Percentiles rank a stretch among this genome's conserved stretches.
These are phyloP conservation scores for Petrea volubilis DNA, from an alignment of 257 asterid species.

Conservation along the genomic window DNA sequence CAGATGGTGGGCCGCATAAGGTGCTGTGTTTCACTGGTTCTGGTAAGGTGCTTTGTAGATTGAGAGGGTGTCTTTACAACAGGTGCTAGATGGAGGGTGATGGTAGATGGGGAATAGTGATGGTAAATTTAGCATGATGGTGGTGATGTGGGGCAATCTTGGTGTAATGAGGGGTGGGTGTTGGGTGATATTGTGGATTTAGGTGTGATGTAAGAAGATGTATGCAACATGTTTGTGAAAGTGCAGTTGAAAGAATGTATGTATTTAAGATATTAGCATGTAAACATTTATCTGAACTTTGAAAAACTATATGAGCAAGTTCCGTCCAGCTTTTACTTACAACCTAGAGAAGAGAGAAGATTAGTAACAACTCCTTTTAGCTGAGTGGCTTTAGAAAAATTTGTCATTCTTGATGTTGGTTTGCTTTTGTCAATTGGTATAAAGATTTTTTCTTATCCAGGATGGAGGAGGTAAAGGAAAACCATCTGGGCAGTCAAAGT, in stretches of 20 bases:
- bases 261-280: too few species aligned
- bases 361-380: not conserved
- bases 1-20: too few species aligned
- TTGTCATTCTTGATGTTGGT: not conserved
- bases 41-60: not conserved
- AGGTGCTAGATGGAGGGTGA: not conserved
- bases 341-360: not conserved
- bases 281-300: too few species aligned
- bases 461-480: slow-evolving; percentile 60
- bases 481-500: slow-evolving; percentile 53
- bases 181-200: not conserved
- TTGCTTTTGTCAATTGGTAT: not conserved
- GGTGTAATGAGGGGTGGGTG: not conserved
- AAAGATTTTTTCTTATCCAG: slow-evolving; percentile 32
- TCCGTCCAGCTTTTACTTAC: too few species aligned
- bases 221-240: too few species aligned
- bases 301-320: too few species aligned
- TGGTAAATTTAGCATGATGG: not conserved
- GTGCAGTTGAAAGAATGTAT: too few species aligned
- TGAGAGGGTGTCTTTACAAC: not conserved
- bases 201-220: too few species aligned
- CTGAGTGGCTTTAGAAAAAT: not conserved
- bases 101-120: not conserved
- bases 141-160: not conserved
- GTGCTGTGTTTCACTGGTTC: not conserved